Evolutionary conservation across 768 basidiomycete species (phyloP).

Genomic region (Naematelia encephala): DNA sequence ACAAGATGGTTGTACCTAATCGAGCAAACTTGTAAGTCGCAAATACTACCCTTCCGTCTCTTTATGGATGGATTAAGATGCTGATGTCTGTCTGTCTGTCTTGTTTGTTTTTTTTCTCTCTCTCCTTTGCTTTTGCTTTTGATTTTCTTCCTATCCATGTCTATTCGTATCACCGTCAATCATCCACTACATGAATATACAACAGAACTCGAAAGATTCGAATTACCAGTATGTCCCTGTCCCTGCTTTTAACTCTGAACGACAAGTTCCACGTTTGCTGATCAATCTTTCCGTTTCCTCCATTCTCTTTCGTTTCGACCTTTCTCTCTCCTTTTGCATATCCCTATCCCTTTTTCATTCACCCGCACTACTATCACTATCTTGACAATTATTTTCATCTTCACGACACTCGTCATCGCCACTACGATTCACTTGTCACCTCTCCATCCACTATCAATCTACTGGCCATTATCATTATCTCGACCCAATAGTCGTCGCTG

Average conservation of each 20-base stretch:
- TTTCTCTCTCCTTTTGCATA: not conserved
- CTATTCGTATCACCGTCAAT: not conserved
- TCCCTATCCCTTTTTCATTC: not conserved
- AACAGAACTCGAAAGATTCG: conserved; percentile 21
- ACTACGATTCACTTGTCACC: not conserved
- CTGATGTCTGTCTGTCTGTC: too few species aligned
- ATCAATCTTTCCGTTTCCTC: not conserved
- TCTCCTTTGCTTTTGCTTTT: too few species aligned
- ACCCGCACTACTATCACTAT: too few species aligned
- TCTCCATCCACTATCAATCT: not conserved
- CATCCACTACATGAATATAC: not conserved
- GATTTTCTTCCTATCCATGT: too few species aligned
- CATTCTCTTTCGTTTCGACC: not conserved
- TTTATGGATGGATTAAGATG: too few species aligned
- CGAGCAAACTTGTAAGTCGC: conserved; percentile 27
- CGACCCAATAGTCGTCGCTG: conserved; percentile 73
- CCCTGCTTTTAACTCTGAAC: too few species aligned
- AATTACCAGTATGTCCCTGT: conserved; percentile 23
- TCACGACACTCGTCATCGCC: not conserved
- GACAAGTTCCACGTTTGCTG: conserved; percentile 2
- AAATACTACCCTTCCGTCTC: too few species aligned
- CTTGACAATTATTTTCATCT: not conserved
- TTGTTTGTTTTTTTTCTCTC: too few species aligned
- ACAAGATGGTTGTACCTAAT: conserved; percentile 23
- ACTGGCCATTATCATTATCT: not conserved